Base-by-base conservation (phyloP, 2,329 filamentous ascomycete species). In the Ceratocystiopsis brevicomis region DNA sequence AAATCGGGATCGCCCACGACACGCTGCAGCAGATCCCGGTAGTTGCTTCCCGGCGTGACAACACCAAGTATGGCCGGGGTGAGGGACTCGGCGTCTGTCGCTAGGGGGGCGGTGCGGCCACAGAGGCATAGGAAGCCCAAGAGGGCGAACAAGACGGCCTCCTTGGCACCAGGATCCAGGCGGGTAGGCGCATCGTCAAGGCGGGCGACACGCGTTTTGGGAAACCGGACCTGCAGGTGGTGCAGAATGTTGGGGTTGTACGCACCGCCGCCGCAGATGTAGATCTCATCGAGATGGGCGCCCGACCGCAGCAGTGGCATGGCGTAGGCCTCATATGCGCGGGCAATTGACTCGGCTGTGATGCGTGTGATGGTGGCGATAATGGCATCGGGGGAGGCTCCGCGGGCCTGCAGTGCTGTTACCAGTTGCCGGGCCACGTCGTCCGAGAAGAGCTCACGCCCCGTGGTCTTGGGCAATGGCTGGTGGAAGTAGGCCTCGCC, bases 391-490 rank as follows among this genome's bases (percentile, higher is more conserved):
- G 64, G 58, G 1, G 55, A 59, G 46, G 73, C 56, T 13, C 64
- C 64, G 37, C 56, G 57, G n/a, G 55, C 56, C 33, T 61, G 54
- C 12, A 61, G 68, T 44, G 66, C 59, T n/a, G 58, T 50, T 43
- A 75, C 67, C 25, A 76, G 54, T 1, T 67, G 62, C 50, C 66
- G 61, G 0, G 69, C 70, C 37, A 73, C 53, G 14, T 67, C 70
- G 45, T 76, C 69, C 37, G 70, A 62, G 57, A 76, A 98, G 16
- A 72, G 67, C 53, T 77, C 73, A 17, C 69, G 63, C 6, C 71
- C 71, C 0, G 72, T 76, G 1, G 66, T 74, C 53, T 75, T 71
- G 4, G 71, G 69, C 6, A 67, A 67, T 3, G 64, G 59, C 8
- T 61, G 57, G 3, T 52, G 51, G 51, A 74, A 70, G 57, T 75